phyloP scores from a whole-genome alignment of 257 asterid genomes.

The Hygrophila difformis region DNA sequence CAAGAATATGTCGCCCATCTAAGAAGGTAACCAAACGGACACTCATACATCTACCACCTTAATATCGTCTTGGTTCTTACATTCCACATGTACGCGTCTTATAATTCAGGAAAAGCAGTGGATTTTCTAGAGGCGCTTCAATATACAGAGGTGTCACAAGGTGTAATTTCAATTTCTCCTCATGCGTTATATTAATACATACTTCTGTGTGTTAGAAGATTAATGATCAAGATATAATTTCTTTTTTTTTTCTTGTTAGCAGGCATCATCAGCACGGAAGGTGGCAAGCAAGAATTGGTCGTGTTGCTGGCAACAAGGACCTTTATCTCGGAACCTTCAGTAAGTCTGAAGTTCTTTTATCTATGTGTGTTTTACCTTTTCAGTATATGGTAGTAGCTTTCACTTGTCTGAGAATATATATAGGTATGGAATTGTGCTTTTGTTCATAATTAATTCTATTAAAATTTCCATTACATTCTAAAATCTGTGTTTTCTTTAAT shows the following conservation, averaged over 20 bases:
- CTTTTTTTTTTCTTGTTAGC: not conserved
- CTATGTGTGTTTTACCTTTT: not conserved
- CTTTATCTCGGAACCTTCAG: slow-evolving; percentile 73
- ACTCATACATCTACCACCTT: too few relatives aligned
- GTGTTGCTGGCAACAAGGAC: slow-evolving; percentile 75
- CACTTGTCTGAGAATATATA: too few relatives aligned
- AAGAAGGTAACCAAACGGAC: slow-evolving; percentile 42
- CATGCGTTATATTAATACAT: too few relatives aligned
- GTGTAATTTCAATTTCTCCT: slow-evolving; percentile 10
- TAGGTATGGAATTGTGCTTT: too few relatives aligned
- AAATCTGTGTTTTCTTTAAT: too few relatives aligned
- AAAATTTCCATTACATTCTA: not conserved
- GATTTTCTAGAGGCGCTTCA: slow-evolving; percentile 71
- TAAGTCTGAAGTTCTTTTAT: slow-evolving; percentile 17
- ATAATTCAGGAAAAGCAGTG: slow-evolving; percentile 57
- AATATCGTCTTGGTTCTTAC: not conserved
- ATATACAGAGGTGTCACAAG: slow-evolving; percentile 75
- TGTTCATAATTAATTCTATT: not conserved
- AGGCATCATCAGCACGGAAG: slow-evolving; percentile 79
- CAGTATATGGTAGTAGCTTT: not conserved
- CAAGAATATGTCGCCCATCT: slow-evolving; percentile 85
- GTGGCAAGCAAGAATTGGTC: slow-evolving; percentile 79
- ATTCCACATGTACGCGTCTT: not conserved
- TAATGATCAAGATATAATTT: not conserved
- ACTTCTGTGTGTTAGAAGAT: too few relatives aligned